A percentile compares a stretch with the other conserved stretches of the same genome.
Conservation (phyloP, 345 rosid genomes). For the Durio zibethinus region DNA sequence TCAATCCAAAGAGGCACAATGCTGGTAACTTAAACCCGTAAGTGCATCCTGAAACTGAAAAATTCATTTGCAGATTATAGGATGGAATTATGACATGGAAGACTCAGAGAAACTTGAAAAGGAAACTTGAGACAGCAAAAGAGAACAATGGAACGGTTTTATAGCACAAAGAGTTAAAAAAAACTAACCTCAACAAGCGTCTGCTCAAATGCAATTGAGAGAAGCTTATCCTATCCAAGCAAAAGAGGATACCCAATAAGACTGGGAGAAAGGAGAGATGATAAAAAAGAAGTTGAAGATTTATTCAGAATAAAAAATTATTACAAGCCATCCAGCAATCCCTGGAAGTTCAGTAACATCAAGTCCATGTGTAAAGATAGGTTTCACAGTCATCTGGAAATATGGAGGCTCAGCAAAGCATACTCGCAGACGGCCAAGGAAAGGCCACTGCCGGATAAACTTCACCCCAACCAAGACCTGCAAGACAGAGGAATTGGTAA, state of each 20-base stretch:
- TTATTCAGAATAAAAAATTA: slow-evolving; percentile 2
- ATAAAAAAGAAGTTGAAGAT: slow-evolving; percentile 4
- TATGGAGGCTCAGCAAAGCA: slow-evolving; percentile 98
- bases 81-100: neutral
- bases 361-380: slow-evolving; percentile 66
- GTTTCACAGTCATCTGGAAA: slow-evolving; percentile 91
- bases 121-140: neutral
- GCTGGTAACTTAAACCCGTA: neutral
- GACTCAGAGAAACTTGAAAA: neutral
- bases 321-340: slow-evolving; percentile 98
- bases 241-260: slow-evolving; percentile 17
- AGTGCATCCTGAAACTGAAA: neutral
- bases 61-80: neutral
- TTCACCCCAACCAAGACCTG: slow-evolving; percentile 90
- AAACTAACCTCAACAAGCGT: slow-evolving; percentile 66
- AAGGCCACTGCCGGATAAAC: slow-evolving; percentile 86
- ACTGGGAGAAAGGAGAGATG: slow-evolving; percentile 11
- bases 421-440: slow-evolving; percentile 74
- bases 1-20: neutral
- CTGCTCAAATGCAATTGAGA: slow-evolving; percentile 87
- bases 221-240: slow-evolving; percentile 72
- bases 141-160: neutral
- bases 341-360: slow-evolving; percentile 91
- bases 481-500: slow-evolving; percentile 11
- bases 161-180: neutral